Percentiles rank a stretch among this genome's conserved stretches.
Conservation (phyloP, 768 basidiomycete genomes). For the Pleurotus eryngii region DNA sequence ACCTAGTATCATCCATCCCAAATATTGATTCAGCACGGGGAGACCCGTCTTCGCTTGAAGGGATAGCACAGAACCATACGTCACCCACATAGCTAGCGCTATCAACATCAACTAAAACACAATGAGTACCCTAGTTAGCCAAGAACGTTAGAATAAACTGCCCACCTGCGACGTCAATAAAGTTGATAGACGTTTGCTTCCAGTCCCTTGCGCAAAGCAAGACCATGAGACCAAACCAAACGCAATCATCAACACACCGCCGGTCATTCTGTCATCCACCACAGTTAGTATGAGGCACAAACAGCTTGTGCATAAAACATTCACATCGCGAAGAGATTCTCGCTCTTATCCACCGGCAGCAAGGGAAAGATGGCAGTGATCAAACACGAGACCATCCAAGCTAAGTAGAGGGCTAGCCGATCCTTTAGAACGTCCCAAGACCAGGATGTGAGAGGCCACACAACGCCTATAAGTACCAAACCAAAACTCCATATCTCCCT, state of each 20-base stretch:
- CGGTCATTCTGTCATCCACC: constrained; percentile 33
- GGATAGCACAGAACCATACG: constrained; percentile 52
- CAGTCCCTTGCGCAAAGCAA: not conserved
- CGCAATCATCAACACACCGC: constrained; percentile 43
- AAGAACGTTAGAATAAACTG: not conserved
- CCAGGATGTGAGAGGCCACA: constrained; percentile 66
- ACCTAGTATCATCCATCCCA: constrained; percentile 70
- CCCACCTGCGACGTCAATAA: not conserved
- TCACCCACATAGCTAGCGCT: constrained; percentile 45
- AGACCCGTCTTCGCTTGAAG: constrained; percentile 68
- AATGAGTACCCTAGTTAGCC: not conserved
- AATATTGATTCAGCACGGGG: constrained; percentile 53
- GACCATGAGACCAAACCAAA: constrained; percentile 19
- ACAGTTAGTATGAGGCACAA: not conserved
- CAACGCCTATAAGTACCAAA: constrained; percentile 52
- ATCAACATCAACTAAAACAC: constrained; percentile 41
- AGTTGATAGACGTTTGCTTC: too few relatives aligned
- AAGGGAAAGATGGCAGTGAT: constrained; percentile 66
- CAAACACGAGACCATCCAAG: constrained; percentile 52
- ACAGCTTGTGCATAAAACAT: constrained; percentile 17
- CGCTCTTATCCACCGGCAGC: constrained; percentile 68
- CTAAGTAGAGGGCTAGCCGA: constrained; percentile 20
- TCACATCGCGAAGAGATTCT: constrained; percentile 59
- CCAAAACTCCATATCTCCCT: constrained; percentile 72
- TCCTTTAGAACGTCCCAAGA: constrained; percentile 25